Percentiles rank a stretch among this genome's conserved stretches.
Conservation (phyloP, 805 yeast species). For the Saturnispora halmiae region DNA sequence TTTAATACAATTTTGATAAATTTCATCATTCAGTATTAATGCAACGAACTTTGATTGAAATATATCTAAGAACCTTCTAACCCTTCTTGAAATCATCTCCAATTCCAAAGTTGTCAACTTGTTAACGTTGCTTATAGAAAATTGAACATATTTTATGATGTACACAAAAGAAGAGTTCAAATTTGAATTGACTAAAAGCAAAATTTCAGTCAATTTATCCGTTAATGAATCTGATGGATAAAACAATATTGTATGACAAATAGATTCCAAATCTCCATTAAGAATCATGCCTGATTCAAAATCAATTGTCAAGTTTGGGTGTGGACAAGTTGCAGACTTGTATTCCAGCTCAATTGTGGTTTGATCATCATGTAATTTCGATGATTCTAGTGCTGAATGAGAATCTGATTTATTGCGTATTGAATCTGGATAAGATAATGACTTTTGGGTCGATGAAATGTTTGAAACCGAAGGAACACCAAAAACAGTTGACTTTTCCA, state of each 20-base stretch:
- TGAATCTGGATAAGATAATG: too few species aligned
- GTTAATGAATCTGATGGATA: constrained; percentile 33
- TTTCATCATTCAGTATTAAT: constrained; percentile 53
- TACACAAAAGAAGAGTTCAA: constrained; percentile 35
- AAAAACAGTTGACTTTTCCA: constrained; percentile 1
- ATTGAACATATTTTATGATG: constrained; percentile 27
- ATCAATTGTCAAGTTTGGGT: constrained; percentile 52
- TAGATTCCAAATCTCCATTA: constrained; percentile 57
- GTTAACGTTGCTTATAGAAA: constrained; percentile 2
- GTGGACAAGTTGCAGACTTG: constrained; percentile 41
- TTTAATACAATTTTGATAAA: constrained; percentile 27
- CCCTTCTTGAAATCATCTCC: constrained; percentile 9
- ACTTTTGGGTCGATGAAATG: too few species aligned
- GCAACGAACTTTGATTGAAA: constrained; percentile 54
- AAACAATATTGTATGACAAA: constrained; percentile 67
- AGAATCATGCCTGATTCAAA: constrained; percentile 34
- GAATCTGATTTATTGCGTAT: too few species aligned
- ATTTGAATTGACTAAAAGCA: constrained; percentile 49
- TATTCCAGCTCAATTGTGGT: constrained; percentile 10
- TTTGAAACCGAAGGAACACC: neutral
- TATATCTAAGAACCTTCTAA: constrained; percentile 8
- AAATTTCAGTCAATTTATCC: constrained; percentile 37
- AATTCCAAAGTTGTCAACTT: constrained; percentile 12
- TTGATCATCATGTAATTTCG: neutral
- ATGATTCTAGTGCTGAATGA: too few species aligned